A percentile compares a stretch with the other conserved stretches of the same genome.
Conservation (phyloP, 78 protist genomes). For the Pigoraptor vietnamica region DNA sequence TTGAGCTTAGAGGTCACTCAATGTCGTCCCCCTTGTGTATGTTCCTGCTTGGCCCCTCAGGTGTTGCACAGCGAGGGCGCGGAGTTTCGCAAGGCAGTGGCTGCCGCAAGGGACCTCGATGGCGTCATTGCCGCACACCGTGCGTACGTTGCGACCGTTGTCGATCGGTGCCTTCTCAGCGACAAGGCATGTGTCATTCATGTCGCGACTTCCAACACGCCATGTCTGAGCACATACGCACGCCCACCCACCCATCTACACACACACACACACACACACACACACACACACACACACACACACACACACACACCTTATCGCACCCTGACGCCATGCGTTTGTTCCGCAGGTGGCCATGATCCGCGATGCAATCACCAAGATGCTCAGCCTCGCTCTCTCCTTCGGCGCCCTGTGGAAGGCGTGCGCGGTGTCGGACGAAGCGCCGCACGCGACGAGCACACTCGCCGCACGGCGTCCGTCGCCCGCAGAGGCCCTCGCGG, state of each 20-base stretch:
- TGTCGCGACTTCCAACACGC: background rate
- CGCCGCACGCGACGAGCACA: too few relatives aligned
- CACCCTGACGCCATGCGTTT: too few relatives aligned
- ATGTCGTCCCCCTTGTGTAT: too few relatives aligned
- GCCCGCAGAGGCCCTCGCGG: too few relatives aligned
- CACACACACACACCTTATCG: conserved; percentile 9
- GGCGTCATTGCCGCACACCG: background rate
- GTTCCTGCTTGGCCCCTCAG: background rate
- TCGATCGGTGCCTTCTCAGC: background rate
- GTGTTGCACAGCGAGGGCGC: background rate
- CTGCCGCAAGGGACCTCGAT: background rate
- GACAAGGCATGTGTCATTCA: background rate
- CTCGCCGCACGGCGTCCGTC: too few relatives aligned
- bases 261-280: conserved; percentile 7
- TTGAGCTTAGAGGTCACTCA: too few relatives aligned
- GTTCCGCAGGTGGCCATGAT: too few relatives aligned
- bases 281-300: conserved; percentile 4
- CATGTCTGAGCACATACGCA: background rate
- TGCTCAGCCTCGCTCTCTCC: too few relatives aligned
- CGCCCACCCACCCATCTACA: background rate
- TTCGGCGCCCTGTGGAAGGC: too few relatives aligned
- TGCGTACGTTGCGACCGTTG: too few relatives aligned
- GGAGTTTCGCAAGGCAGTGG: background rate
- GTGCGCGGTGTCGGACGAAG: too few relatives aligned
- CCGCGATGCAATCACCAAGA: too few relatives aligned